Evolutionary conservation across 495 filamentous ascomycete species (phyloP), one percentile per base, ranked within the genome.

Genomic region (Podospora sp.): DNA sequence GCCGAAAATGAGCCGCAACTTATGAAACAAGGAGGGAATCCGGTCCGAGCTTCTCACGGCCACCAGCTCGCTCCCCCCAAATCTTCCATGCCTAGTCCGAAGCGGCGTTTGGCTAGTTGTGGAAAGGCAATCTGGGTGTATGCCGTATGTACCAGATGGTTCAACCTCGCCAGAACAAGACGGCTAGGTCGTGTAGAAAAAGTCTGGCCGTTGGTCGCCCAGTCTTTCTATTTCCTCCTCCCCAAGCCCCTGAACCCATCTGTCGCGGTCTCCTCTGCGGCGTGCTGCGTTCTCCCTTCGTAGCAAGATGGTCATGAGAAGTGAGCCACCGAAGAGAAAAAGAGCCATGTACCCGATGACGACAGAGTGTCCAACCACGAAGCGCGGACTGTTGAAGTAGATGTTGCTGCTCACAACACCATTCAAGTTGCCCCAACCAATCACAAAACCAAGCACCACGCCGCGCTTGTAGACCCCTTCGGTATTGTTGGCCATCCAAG

Each of bases 381-480:
- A 86, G 35, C 78, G 78, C 14, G 82, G 82, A 2, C 72, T n/a
- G 63, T 78, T 73, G 55, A 75, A 79, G 73, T 81, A 87, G 64
- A 87, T 92, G 75, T 95, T 94, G 65, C 85, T 90, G 68, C 85
- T 88, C 58, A 97, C 90, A 51, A 96, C 86, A 20, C 93, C 92
- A 78, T 95, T 96, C 24, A 97, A 80, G 68, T 97, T 97, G 8
- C 94, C 94, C 92, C 93, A 97, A 18, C 92, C 92, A 66, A 96
- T 93, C 25, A 96, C 91, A 46, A 97, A 87, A 0, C 94, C 94
- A 2, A 96, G 77, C 0, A 91, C 90, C 1, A 97, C 88, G 22
- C 94, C 94, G 24, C 94, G 86, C 82, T 97, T 97, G 78, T 96
- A 96, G 4, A 93, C 90, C 21, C 94, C 94, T 78, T 97, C 94